Conservation (phyloP, 225 moss, liverwort and hornwort species). For the Sphagnum tenellum region DNA sequence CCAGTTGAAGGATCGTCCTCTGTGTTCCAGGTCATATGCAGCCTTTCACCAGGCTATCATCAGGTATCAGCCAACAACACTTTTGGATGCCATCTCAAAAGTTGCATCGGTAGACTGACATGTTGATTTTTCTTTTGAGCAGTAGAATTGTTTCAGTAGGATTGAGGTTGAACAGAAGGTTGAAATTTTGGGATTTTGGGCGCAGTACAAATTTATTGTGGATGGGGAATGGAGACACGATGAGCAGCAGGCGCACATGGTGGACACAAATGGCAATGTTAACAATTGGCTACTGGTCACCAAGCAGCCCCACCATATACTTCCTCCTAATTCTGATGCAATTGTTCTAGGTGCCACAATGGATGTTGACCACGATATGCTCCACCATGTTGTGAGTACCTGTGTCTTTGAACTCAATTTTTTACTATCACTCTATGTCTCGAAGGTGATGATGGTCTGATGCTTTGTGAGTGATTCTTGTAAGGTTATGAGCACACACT, state of each 20-base stretch:
- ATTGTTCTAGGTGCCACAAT: slow-evolving; percentile 59
- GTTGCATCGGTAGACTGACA: too few relatives aligned
- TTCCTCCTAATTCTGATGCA: slow-evolving; percentile 40
- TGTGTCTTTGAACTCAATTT: too few relatives aligned
- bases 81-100: too few relatives aligned
- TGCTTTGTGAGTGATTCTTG: too few relatives aligned
- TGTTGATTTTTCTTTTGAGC: too few relatives aligned
- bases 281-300: slow-evolving; percentile 88
- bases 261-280: slow-evolving; percentile 81
- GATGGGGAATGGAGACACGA: slow-evolving; percentile 98
- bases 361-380: slow-evolving; percentile 89
- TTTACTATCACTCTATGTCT: too few relatives aligned
- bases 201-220: slow-evolving; percentile 96
- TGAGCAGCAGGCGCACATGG: slow-evolving; percentile 69
- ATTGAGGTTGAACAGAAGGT: too few relatives aligned
- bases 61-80: slow-evolving; percentile 36
- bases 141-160: too few relatives aligned
- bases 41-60: slow-evolving; percentile 87
- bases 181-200: slow-evolving; percentile 4
- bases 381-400: slow-evolving; percentile 51
- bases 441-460: too few relatives aligned
- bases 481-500: too few relatives aligned
- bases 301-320: slow-evolving; percentile 46
- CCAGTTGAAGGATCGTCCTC: slow-evolving; percentile 81
- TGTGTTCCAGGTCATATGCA: slow-evolving; percentile 92